These are phyloP conservation scores for Chlorella sp. DNA, from an alignment of 139 green algal species.

Conservation along the genomic window DNA sequence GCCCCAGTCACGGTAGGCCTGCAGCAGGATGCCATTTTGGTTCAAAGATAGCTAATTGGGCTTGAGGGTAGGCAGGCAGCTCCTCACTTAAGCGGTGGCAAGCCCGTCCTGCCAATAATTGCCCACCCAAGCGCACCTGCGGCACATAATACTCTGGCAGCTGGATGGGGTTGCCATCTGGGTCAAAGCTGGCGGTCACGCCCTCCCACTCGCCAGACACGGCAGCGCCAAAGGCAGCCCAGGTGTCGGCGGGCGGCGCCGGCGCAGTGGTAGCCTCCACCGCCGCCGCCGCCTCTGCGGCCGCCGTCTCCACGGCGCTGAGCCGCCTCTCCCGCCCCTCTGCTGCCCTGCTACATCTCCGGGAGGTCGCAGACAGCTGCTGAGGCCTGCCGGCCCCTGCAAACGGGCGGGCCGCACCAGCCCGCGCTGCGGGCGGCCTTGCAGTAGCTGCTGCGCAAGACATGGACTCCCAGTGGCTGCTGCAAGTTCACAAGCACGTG, in stretches of 20 bases:
- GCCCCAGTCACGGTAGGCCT: slow-evolving; percentile 77
- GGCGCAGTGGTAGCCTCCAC: not conserved
- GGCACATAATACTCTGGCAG: slow-evolving; percentile 66
- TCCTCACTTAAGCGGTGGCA: no score
- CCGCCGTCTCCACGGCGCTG: not conserved
- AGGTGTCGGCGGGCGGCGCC: not conserved
- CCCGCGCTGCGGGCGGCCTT: no score
- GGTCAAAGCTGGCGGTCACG: slow-evolving; percentile 60
- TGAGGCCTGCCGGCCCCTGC: no score
- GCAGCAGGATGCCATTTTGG: not conserved
- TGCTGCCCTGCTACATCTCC: no score
- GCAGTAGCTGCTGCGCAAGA: no score
- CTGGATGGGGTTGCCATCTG: slow-evolving; percentile 44
- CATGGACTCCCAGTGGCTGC: no score
- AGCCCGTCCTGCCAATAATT: no score
- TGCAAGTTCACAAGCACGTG: no score
- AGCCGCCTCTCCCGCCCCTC: not conserved
- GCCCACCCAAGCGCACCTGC: slow-evolving; percentile 17
- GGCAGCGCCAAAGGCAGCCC: slow-evolving; percentile 34
- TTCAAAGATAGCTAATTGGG: no score
- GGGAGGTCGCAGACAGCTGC: no score
- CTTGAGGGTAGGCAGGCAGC: no score
- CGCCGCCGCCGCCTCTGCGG: not conserved
- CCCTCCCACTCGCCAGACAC: slow-evolving; percentile 76
- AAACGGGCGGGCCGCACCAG: no score